These are phyloP conservation scores for Mortierella sp. DNA, from an alignment of 371 early-diverging fungal species.

Conservation along the genomic window DNA sequence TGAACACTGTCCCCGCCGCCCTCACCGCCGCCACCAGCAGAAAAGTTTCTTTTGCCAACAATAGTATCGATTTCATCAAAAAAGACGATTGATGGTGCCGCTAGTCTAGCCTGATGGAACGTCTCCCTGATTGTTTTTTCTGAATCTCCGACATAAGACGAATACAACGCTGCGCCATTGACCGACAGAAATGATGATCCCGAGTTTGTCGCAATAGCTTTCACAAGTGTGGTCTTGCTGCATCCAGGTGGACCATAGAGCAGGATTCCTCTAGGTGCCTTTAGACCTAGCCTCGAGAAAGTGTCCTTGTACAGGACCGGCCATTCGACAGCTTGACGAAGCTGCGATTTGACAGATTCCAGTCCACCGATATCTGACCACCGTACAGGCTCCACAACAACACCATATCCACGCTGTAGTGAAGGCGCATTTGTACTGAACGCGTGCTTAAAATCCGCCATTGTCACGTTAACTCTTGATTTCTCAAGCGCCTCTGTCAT, in stretches of 20 bases:
- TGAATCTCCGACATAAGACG: constrained; percentile 95
- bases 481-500: background rate
- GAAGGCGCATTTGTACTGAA: constrained; percentile 75
- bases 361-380: constrained; percentile 98
- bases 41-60: constrained; percentile 89
- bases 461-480: constrained; percentile 47
- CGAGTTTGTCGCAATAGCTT: constrained; percentile 85
- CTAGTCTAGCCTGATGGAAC: constrained; percentile 73
- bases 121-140: constrained; percentile 75
- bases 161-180: constrained; percentile 92
- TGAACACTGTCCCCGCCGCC: constrained; percentile 84
- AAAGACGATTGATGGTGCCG: constrained; percentile 95
- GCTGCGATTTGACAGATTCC: constrained; percentile 89
- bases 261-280: constrained; percentile 90
- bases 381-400: constrained; percentile 68
- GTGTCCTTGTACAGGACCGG: constrained; percentile 84
- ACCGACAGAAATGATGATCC: constrained; percentile 88
- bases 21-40: constrained; percentile 64
- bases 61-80: constrained; percentile 99
- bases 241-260: constrained; percentile 99
- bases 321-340: constrained; percentile 97
- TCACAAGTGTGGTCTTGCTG: constrained; percentile 97
- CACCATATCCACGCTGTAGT: constrained; percentile 71
- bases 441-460: constrained; percentile 73
- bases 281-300: constrained; percentile 85